Conservation (phyloP, 805 yeast species). For the Candida ortonii region DNA sequence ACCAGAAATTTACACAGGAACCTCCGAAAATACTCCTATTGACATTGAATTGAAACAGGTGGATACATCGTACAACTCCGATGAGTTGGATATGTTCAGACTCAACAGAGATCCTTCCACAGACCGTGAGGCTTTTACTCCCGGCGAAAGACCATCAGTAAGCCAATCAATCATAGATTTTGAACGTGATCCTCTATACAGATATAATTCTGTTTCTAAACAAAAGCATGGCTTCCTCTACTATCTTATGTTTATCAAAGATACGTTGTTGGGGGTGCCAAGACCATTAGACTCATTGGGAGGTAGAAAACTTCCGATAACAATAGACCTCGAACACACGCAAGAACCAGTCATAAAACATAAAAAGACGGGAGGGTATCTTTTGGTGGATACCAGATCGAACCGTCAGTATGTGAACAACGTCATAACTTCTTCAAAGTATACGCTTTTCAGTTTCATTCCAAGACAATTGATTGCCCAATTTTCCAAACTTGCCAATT, state of each 20-base stretch:
- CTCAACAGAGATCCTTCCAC: constrained; percentile 9
- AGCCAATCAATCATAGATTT: constrained; percentile 28
- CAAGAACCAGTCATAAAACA: constrained; percentile 30
- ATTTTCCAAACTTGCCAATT: constrained; percentile 88
- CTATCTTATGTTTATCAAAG: constrained; percentile 5
- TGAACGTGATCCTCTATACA: constrained; percentile 18
- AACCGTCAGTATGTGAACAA: constrained; percentile 61
- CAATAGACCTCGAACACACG: constrained; percentile 39
- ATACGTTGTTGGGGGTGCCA: constrained; percentile 44
- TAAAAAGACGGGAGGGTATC: constrained; percentile 27
- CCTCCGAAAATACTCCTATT: constrained; percentile 10
- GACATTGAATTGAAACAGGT: constrained; percentile 35
- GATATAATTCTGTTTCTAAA: constrained; percentile 5
- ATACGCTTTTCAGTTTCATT: constrained; percentile 72
- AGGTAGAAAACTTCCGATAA: constrained; percentile 77
- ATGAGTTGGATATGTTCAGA: constrained; percentile 23
- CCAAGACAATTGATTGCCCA: constrained; percentile 90
- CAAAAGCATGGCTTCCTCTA: constrained; percentile 7
- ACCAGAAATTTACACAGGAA: constrained; percentile 16
- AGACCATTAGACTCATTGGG: constrained; percentile 52
- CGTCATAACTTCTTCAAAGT: constrained; percentile 80
- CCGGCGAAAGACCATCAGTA: constrained; percentile 5
- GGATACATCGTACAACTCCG: constrained; percentile 29
- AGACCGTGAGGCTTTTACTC: constrained; percentile 1
- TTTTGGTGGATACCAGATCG: constrained; percentile 68